phyloP scores from a whole-genome alignment of 1,284 basidiomycete genomes.

The Athelia psychrophila region DNA sequence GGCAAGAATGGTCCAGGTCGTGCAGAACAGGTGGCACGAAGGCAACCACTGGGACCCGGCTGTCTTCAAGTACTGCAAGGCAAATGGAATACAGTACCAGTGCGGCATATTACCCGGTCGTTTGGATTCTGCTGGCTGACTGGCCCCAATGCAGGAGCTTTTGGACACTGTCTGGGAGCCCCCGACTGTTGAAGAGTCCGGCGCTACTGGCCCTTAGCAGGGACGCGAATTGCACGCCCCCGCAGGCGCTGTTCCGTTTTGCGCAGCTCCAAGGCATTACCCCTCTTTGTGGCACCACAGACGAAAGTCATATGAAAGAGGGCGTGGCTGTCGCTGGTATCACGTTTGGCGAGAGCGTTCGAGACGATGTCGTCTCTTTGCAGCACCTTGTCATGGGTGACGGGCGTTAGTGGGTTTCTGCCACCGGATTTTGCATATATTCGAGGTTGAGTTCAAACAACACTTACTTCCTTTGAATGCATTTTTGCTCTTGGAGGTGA shows the following conservation, averaged over 20 bases:
- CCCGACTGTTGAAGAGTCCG: constrained; percentile 52
- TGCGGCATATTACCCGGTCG: constrained; percentile 31
- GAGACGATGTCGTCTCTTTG: too few relatives aligned
- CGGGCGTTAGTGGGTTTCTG: too few relatives aligned
- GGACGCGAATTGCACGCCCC: constrained; percentile 49
- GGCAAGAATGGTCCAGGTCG: constrained; percentile 60
- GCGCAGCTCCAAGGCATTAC: constrained; percentile 58
- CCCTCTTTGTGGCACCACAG: constrained; percentile 65
- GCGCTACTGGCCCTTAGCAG: constrained; percentile 44
- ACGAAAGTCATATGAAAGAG: constrained; percentile 60
- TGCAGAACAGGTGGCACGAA: constrained; percentile 84
- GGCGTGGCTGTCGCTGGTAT: constrained; percentile 49
- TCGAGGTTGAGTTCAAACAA: too few relatives aligned
- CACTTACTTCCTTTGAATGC: too few relatives aligned
- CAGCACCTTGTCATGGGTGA: too few relatives aligned
- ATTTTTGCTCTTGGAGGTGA: too few relatives aligned
- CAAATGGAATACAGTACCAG: constrained; percentile 70
- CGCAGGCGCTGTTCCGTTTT: constrained; percentile 66
- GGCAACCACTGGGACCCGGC: constrained; percentile 73
- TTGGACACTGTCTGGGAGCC: constrained; percentile 82
- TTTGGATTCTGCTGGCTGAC: constrained; percentile 3
- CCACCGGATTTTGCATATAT: too few relatives aligned
- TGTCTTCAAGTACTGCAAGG: constrained; percentile 53
- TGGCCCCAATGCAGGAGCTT: constrained; percentile 71
- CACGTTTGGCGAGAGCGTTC: constrained; percentile 26